These are phyloP conservation scores for Carex sylvatica DNA, from an alignment of 202 grass and related monocot genomes.

Conservation along the genomic window DNA sequence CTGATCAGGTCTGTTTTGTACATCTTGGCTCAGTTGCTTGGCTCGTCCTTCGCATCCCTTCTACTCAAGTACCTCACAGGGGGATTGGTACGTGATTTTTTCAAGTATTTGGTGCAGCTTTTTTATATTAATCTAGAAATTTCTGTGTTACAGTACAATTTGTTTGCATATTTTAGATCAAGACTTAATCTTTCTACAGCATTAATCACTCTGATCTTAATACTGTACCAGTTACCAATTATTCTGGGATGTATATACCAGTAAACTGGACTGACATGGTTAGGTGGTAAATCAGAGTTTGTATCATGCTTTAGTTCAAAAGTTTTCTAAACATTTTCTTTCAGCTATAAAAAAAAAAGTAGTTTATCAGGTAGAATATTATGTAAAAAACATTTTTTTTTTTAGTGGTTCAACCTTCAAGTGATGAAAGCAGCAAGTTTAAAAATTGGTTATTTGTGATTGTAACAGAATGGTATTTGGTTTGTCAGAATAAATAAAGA, in stretches of 20 bases:
- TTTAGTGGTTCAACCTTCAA: not conserved
- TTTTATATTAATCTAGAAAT: not conserved
- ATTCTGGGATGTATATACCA: not conserved
- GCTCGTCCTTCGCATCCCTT: slow-evolving; percentile 49
- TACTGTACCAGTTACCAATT: not conserved
- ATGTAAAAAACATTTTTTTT: not conserved
- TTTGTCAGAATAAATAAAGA: not conserved
- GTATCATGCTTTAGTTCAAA: not conserved
- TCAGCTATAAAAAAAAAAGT: not conserved
- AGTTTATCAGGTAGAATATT: not conserved
- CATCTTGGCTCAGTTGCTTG: slow-evolving; percentile 53
- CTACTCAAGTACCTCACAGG: slow-evolving; percentile 65
- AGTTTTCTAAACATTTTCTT: not conserved
- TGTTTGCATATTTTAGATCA: too few species aligned
- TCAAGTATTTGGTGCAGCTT: not conserved
- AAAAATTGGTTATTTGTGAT: not conserved
- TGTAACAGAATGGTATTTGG: not conserved
- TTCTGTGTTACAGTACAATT: not conserved
- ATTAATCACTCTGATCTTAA: not conserved
- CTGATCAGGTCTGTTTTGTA: slow-evolving; percentile 70
- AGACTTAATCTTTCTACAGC: not conserved
- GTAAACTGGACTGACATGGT: not conserved
- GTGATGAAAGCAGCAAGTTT: not conserved
- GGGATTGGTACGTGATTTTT: slow-evolving; percentile 37
- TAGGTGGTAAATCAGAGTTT: not conserved